Conservation (phyloP, 2,329 filamentous ascomycete species). For the Colletotrichum tropicale region DNA sequence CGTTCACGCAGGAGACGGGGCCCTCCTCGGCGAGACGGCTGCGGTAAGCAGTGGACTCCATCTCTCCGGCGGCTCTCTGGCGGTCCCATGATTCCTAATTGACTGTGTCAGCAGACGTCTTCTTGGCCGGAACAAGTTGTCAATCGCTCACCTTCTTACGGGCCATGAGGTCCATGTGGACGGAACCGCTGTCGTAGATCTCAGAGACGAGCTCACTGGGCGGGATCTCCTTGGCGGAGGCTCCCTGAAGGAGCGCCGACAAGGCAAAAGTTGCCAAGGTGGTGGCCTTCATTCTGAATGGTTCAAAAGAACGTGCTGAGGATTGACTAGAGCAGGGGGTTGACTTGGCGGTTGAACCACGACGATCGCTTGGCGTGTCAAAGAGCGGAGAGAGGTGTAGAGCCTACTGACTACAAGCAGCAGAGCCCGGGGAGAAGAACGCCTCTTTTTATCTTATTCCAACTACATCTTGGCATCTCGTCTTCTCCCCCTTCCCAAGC, state of each 20-base stretch:
- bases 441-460: constrained; percentile 3
- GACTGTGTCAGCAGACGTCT: background rate
- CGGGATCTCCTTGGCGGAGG: constrained; percentile 23
- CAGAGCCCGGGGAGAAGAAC: background rate
- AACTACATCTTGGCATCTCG: background rate
- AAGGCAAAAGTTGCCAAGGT: constrained; percentile 14
- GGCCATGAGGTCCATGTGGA: constrained; percentile 24
- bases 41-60: constrained; percentile 15
- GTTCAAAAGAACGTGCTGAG: background rate
- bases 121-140: background rate
- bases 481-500: background rate
- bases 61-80: constrained; percentile 16
- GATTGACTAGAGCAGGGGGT: background rate
- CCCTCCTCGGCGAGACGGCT: constrained; percentile 14
- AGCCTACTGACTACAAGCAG: background rate
- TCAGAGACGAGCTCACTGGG: constrained; percentile 21
- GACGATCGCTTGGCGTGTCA: background rate
- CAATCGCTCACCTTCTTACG: constrained; percentile 20
- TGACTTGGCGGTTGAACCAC: background rate
- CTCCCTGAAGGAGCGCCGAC: constrained; percentile 14
- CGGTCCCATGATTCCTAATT: constrained; percentile 16
- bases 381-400: background rate
- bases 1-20: constrained; percentile 20
- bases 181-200: constrained; percentile 21
- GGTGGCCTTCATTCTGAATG: constrained; percentile 15